Conservation (phyloP, 2,329 filamentous ascomycete species). For the Cordyceps cicadae region DNA sequence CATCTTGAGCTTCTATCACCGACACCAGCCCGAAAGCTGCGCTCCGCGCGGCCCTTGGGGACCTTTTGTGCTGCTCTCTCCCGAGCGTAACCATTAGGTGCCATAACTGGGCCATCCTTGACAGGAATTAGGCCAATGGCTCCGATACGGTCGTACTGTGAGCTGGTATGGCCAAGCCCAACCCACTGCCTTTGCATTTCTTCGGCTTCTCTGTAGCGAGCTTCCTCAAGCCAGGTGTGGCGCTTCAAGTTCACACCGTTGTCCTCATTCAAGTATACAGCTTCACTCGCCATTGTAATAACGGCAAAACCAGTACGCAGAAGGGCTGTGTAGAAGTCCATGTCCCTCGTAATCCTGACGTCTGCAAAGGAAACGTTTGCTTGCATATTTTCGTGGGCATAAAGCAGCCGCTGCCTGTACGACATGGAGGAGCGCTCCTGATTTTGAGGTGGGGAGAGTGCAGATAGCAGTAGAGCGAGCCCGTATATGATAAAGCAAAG, state of each 20-base stretch:
- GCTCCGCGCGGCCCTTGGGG: conserved; percentile 37
- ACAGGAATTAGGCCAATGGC: conserved; percentile 49
- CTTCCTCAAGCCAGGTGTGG: conserved; percentile 88
- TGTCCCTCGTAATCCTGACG: conserved; percentile 71
- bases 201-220: conserved; percentile 71
- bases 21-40: conserved; percentile 54
- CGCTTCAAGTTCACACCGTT: conserved; percentile 61
- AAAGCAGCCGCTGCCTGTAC: conserved; percentile 52
- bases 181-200: conserved; percentile 44
- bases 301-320: conserved; percentile 80
- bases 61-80: conserved; percentile 60
- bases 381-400: conserved; percentile 83
- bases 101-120: conserved; percentile 34
- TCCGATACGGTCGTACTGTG: conserved; percentile 44
- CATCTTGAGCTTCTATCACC: conserved; percentile 75
- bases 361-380: conserved; percentile 79
- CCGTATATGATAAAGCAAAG: conserved; percentile 70
- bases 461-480: conserved; percentile 67
- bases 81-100: conserved; percentile 55
- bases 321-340: conserved; percentile 92
- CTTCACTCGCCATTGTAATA: conserved; percentile 88
- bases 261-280: conserved; percentile 91
- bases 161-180: conserved; percentile 36
- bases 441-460: conserved; percentile 30
- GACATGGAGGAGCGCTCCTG: conserved; percentile 25